Evolutionary conservation across 2,329 filamentous ascomycete species (phyloP).

Genomic region (Aspergillus hiratsukae): DNA sequence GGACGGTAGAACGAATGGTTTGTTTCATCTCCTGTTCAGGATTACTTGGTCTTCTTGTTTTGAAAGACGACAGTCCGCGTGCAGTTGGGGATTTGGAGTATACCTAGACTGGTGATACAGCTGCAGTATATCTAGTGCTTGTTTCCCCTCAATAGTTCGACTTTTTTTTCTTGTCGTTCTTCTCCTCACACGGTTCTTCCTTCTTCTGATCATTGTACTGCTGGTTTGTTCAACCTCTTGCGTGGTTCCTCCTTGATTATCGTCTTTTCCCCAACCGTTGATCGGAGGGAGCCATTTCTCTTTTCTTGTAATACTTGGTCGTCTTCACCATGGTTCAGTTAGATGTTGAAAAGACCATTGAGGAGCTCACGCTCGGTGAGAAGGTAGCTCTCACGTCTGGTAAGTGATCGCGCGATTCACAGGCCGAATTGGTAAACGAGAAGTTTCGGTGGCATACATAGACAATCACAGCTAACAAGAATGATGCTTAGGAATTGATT

Average conservation of each 20-base stretch:
- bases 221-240: not conserved
- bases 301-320: not conserved
- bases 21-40: not conserved
- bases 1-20: not conserved
- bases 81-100: not conserved
- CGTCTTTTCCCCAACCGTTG: not conserved
- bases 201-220: not conserved
- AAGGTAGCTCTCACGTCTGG: conserved; percentile 47
- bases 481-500: conserved; percentile 44
- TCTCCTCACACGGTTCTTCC: not conserved
- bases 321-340: conserved; percentile 27
- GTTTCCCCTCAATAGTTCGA: not conserved
- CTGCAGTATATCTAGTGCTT: not conserved
- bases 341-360: conserved; percentile 48
- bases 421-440: no score
- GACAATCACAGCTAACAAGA: conserved; percentile 1
- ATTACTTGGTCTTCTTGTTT: not conserved
- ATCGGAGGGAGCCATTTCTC: not conserved
- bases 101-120: not conserved
- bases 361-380: conserved; percentile 52
- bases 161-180: not conserved
- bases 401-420: conserved; percentile 12
- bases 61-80: not conserved
- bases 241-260: not conserved
- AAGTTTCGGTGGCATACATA: not conserved